Conservation (phyloP, 1,284 basidiomycete species). For the Naganishia liquefaciens region DNA sequence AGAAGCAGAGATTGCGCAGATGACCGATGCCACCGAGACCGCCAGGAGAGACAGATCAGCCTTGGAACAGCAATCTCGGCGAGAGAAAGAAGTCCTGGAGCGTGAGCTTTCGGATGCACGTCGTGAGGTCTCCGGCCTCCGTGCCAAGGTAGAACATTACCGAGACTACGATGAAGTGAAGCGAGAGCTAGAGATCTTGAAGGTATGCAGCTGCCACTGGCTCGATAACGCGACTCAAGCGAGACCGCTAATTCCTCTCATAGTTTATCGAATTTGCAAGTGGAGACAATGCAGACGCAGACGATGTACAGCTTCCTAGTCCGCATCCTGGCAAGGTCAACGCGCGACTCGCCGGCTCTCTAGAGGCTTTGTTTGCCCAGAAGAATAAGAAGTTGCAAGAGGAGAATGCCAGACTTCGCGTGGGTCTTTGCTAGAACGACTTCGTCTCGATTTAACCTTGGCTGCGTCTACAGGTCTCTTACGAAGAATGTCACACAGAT, state of each 20-base stretch:
- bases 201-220: conserved; percentile 60
- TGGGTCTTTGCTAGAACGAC: conserved; percentile 50
- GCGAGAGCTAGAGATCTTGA: conserved; percentile 94
- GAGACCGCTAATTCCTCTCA: background rate
- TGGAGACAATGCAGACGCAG: conserved; percentile 65
- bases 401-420: conserved; percentile 86
- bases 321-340: conserved; percentile 83
- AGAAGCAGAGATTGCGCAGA: conserved; percentile 69
- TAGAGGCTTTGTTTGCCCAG: conserved; percentile 84
- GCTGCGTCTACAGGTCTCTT: conserved; percentile 64
- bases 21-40: conserved; percentile 71
- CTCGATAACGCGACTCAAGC: background rate
- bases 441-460: background rate
- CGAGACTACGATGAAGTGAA: conserved; percentile 92
- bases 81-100: conserved; percentile 62
- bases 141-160: conserved; percentile 68
- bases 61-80: conserved; percentile 54
- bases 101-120: conserved; percentile 63
- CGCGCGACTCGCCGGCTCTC: conserved; percentile 69
- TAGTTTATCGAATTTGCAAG: conserved; percentile 92
- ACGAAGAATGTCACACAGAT: conserved; percentile 72
- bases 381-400: conserved; percentile 96
- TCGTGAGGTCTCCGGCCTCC: conserved; percentile 67
- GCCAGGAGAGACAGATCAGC: conserved; percentile 58
- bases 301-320: conserved; percentile 68